These are phyloP conservation scores for Bolboschoenoplectus hybrid DNA, from an alignment of 202 grass and related monocot species.

Conservation along the genomic window DNA sequence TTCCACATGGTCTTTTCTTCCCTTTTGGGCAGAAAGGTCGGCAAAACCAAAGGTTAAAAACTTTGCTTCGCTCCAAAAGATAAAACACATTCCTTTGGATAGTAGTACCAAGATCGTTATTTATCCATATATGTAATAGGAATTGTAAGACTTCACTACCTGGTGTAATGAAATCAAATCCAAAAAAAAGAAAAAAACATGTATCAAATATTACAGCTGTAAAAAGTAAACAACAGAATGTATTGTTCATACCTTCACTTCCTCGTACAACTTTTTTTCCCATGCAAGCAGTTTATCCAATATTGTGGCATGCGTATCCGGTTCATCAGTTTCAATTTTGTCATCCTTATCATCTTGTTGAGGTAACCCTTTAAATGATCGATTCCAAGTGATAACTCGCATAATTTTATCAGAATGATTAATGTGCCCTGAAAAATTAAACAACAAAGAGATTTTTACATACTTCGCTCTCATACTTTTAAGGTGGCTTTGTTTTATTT, in stretches of 20 bases:
- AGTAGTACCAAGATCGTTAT: neutral
- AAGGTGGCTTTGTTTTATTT: neutral
- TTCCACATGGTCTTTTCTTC: neutral
- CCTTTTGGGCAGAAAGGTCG: neutral
- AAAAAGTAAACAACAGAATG: neutral
- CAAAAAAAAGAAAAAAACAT: neutral
- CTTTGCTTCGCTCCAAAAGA: neutral
- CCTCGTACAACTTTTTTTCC: constrained; percentile 95
- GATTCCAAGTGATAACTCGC: constrained; percentile 97
- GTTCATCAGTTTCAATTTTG: constrained; percentile 67
- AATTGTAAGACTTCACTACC: neutral
- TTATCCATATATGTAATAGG: neutral
- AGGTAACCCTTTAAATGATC: constrained; percentile 78
- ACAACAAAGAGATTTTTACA: constrained; percentile 26
- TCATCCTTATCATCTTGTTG: constrained; percentile 56
- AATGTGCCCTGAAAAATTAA: constrained; percentile 68
- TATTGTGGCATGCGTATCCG: constrained; percentile 82
- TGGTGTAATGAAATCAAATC: neutral
- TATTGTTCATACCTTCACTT: constrained; percentile 77
- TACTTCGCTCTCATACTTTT: neutral
- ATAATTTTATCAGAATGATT: constrained; percentile 92
- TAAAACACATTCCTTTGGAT: constrained; percentile 13
- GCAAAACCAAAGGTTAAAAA: neutral
- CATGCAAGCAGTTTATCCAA: constrained; percentile 98
- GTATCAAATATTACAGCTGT: neutral